Percentiles rank a stretch among this genome's conserved stretches.
Conservation (phyloP, 768 basidiomycete species). For the Mycena indigotica region DNA sequence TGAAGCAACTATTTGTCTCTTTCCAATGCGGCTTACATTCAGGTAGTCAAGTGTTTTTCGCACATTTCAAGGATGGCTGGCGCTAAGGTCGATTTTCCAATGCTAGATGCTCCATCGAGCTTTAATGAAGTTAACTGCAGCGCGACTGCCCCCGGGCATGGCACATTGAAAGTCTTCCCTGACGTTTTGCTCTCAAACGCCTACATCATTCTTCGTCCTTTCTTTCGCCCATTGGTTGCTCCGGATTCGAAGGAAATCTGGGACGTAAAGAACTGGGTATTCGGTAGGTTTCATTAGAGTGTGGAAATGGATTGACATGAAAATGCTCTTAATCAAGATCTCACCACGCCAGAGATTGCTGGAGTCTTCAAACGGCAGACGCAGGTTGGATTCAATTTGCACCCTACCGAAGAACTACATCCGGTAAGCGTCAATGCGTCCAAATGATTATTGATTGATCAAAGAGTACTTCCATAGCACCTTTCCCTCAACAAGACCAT, state of each 20-base stretch:
- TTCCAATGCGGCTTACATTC: conserved; percentile 1
- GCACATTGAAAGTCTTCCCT: conserved; percentile 61
- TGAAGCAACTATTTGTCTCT: neutral
- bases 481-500: conserved; percentile 56
- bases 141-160: conserved; percentile 57
- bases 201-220: conserved; percentile 64
- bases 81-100: conserved; percentile 45
- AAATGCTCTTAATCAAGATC: conserved; percentile 29
- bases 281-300: conserved; percentile 37
- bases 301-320: neutral
- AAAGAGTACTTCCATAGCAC: conserved; percentile 35
- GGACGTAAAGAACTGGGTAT: conserved; percentile 45
- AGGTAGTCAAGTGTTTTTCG: conserved; percentile 39
- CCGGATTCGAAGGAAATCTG: conserved; percentile 37
- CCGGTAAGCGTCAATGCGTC: conserved; percentile 32
- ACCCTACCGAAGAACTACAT: conserved; percentile 41
- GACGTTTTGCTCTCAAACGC: conserved; percentile 57
- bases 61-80: conserved; percentile 64
- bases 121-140: conserved; percentile 26
- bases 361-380: conserved; percentile 32
- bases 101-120: conserved; percentile 28
- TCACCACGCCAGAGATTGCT: conserved; percentile 45
- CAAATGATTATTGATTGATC: conserved; percentile 37
- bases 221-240: conserved; percentile 54
- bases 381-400: conserved; percentile 35